These are phyloP conservation scores for Nemania abortiva DNA, from an alignment of 2,329 filamentous ascomycete genomes.

Conservation along the genomic window DNA sequence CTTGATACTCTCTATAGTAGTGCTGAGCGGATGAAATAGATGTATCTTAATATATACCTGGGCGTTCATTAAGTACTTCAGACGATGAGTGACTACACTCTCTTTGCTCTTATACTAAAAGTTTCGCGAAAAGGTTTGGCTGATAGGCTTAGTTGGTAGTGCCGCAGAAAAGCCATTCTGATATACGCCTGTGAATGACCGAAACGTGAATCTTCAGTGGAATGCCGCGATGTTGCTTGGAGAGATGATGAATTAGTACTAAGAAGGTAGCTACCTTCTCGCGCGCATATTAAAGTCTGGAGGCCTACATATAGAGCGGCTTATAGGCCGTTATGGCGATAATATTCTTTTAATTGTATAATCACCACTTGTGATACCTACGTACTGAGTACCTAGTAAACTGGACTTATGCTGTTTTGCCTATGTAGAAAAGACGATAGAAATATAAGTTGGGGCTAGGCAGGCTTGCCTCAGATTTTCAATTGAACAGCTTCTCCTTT, in stretches of 20 bases:
- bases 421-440: background rate
- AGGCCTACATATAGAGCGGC: background rate
- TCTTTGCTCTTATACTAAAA: too few relatives aligned
- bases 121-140: too few relatives aligned
- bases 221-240: background rate
- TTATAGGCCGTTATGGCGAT: background rate
- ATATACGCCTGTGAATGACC: too few relatives aligned
- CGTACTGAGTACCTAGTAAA: background rate
- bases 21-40: background rate
- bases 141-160: too few relatives aligned
- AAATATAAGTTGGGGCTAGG: background rate
- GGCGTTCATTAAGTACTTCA: background rate
- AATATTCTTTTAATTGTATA: background rate
- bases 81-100: background rate
- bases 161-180: too few relatives aligned
- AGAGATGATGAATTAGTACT: background rate
- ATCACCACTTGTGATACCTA: background rate
- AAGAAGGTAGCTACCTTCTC: background rate
- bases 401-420: background rate
- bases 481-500: conserved; percentile 16
- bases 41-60: background rate
- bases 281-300: background rate
- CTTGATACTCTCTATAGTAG: too few relatives aligned
- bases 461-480: conserved; percentile 1
- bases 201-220: background rate